phyloP scores from a whole-genome alignment of 2,329 filamentous ascomycete genomes.

The Didymella pinodella region DNA sequence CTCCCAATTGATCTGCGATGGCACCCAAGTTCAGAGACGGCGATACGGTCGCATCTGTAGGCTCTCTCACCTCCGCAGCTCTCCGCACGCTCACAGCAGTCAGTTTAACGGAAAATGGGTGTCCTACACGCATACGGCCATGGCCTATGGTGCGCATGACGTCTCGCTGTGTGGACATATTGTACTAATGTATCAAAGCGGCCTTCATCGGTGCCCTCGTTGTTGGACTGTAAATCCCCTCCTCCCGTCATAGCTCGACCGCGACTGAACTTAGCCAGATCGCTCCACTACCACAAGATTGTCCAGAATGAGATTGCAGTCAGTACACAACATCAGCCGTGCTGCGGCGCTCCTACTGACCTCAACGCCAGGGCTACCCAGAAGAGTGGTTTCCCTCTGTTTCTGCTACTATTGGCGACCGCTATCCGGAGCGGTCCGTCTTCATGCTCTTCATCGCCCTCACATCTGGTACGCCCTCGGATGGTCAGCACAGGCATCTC shows the following conservation, averaged over 20 bases:
- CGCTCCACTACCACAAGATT: conserved; percentile 94
- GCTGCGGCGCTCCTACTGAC: conserved; percentile 22
- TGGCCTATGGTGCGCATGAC: conserved; percentile 73
- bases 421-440: conserved; percentile 94
- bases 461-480: conserved; percentile 72
- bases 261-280: conserved; percentile 53
- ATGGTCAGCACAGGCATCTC: not conserved
- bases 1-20: conserved; percentile 52
- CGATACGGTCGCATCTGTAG: conserved; percentile 67
- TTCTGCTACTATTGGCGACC: conserved; percentile 94
- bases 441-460: conserved; percentile 98
- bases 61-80: conserved; percentile 29
- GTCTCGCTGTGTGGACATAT: not conserved
- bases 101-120: conserved; percentile 88
- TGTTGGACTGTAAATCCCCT: conserved; percentile 65
- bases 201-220: conserved; percentile 88
- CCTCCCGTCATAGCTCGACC: conserved; percentile 18
- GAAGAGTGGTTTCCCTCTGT: conserved; percentile 97
- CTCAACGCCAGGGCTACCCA: conserved; percentile 60
- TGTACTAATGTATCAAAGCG: conserved; percentile 56
- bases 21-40: conserved; percentile 69
- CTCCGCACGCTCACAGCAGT: conserved; percentile 41
- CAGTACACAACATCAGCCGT: conserved; percentile 28
- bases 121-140: conserved; percentile 82
- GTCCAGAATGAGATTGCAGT: conserved; percentile 94